These are phyloP conservation scores for Poa pratensis DNA, from an alignment of 176 grass and related monocot species.

Conservation along the genomic window DNA sequence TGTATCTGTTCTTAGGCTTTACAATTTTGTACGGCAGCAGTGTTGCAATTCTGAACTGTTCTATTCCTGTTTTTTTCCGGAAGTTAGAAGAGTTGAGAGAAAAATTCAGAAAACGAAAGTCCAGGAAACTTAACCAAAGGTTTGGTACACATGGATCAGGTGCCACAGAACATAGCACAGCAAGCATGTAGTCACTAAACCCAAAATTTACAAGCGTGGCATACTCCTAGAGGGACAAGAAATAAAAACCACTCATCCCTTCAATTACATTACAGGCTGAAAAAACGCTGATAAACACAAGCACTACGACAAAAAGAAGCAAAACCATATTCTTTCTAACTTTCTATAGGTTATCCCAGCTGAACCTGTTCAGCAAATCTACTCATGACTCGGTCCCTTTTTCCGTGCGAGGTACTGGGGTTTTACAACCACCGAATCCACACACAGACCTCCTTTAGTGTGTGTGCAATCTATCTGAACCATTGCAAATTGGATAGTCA, in stretches of 20 bases:
- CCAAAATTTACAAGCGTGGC: slow-evolving; percentile 41
- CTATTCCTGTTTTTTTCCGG: background rate
- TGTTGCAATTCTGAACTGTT: background rate
- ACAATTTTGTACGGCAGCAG: background rate
- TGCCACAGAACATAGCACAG: background rate
- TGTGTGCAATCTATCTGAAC: slow-evolving; percentile 97
- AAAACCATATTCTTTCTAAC: slow-evolving; percentile 33
- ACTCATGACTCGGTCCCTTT: slow-evolving; percentile 26
- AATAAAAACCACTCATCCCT: slow-evolving; percentile 46
- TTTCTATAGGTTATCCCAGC: background rate
- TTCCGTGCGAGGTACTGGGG: slow-evolving; percentile 55
- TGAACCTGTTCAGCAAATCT: slow-evolving; percentile 22
- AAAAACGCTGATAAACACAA: slow-evolving; percentile 34
- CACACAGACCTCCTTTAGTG: slow-evolving; percentile 85
- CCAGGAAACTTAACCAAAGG: background rate
- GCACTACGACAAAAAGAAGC: background rate
- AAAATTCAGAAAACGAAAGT: background rate
- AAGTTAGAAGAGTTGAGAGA: background rate
- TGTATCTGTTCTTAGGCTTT: background rate
- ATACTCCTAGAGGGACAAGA: slow-evolving; percentile 46
- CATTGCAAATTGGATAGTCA: slow-evolving; percentile 70
- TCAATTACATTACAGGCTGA: slow-evolving; percentile 38
- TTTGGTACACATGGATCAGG: background rate
- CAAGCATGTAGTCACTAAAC: slow-evolving; percentile 21
- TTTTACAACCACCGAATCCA: slow-evolving; percentile 83